phyloP scores from a whole-genome alignment of 306 rosid species.

The Dalbergia cultrata region DNA sequence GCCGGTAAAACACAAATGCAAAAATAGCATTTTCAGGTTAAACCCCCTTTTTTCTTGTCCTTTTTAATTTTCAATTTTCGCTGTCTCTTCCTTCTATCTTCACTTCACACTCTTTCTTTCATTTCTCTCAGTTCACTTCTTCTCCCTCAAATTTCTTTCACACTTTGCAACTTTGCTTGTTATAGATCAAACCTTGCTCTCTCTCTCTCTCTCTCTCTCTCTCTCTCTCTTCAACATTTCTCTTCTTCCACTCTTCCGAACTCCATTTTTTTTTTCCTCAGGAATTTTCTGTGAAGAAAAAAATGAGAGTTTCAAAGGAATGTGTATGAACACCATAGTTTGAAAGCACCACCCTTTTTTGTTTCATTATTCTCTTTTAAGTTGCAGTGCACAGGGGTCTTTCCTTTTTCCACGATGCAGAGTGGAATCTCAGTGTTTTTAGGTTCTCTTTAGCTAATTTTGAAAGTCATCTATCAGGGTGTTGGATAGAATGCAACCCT shows the following conservation, averaged over 20 bases:
- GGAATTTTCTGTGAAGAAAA: constrained; percentile 48
- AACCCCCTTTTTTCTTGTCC: constrained; percentile 23
- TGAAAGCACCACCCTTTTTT: constrained; percentile 27
- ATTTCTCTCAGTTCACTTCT: constrained; percentile 25
- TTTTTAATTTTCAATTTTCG: background rate
- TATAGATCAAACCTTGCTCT: constrained; percentile 47
- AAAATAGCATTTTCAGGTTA: constrained; percentile 54
- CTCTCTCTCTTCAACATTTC: constrained; percentile 12
- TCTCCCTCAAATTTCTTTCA: constrained; percentile 32
- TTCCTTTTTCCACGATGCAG: constrained; percentile 62
- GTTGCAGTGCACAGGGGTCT: constrained; percentile 42
- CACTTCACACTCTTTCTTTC: constrained; percentile 29
- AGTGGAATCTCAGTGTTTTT: constrained; percentile 63
- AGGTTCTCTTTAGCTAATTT: constrained; percentile 58
- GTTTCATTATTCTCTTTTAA: constrained; percentile 22
- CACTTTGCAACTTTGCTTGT: background rate
- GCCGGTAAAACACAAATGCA: constrained; percentile 39
- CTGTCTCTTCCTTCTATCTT: constrained; percentile 25
- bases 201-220: background rate
- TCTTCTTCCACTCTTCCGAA: constrained; percentile 10
- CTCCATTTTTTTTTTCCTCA: constrained; percentile 44
- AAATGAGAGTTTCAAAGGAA: constrained; percentile 48
- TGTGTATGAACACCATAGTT: constrained; percentile 49
- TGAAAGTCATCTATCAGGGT: background rate
- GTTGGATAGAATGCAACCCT: constrained; percentile 33